Evolutionary conservation across 331 rosid genomes (phyloP), one percentile per base, ranked within the genome.

Genomic region (Telfairia occidentalis): DNA sequence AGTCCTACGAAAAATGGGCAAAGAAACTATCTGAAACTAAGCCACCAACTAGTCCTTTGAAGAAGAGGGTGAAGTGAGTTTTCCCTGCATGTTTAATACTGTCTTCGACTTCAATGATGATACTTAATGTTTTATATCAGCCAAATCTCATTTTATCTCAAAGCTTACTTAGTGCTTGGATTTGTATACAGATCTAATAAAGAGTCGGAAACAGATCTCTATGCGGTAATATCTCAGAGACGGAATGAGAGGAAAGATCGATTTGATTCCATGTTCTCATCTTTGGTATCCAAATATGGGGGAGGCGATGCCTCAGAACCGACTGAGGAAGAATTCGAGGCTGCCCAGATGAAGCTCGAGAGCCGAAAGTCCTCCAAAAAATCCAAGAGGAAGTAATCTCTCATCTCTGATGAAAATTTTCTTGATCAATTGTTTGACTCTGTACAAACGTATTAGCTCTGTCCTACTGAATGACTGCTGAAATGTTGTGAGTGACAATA

Each of bases 281-380:
- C 92, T 61, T 78, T 95, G 69, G 85, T 86, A 72, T 90, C 99
- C 9, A 95, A 87, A 82, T 92, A 92, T 63, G 96, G 97, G 12
- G 89, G 96, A 46, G 79, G 78, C 74, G 42, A 54, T 80, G 53
- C 81, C 64, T 73, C 90, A 2, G 96, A 90, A 77, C 97, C 97
- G 30, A 84, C 96, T 0, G 99, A 92, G 67, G 96, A 90, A 78
- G 97, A 95, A 80, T 95, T 92, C 16, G 86, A 89, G 83, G 99
- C 97, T 79, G 79, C 87, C 16, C 89, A 84, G 90, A 86, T 81
- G 85, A 92, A 86, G 84, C 81, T 95, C 34, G 97, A 92, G 79
- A 78, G 81, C 29, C 83, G 87, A 63, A 85, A 88, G 76, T 59
- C 81, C 73, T 87, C 96, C 28, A 89, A 85, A 61, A 91, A 81